Evolutionary conservation across 306 rosid species (phyloP).

Genomic region (Citrullus mucosospermus): DNA sequence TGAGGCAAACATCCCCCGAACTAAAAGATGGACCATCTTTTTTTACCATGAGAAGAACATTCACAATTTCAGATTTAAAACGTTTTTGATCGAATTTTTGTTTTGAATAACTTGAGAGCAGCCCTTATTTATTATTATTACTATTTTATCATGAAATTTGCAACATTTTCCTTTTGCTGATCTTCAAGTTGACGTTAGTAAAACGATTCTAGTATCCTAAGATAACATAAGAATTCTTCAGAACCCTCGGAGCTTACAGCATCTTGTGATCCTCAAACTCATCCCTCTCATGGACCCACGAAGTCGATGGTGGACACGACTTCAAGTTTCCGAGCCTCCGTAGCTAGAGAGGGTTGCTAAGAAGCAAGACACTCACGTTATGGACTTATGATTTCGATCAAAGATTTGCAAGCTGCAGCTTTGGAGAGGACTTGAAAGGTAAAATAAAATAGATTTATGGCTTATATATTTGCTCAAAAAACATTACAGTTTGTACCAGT

Average conservation of each 20-base stretch:
- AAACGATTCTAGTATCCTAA: background rate
- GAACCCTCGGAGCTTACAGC: background rate
- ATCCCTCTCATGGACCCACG: background rate
- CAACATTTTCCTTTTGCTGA: background rate
- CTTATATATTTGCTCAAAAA: background rate
- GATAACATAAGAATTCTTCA: background rate
- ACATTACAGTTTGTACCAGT: slow-evolving; percentile 1
- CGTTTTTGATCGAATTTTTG: background rate
- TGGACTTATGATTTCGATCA: background rate
- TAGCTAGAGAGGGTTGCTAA: background rate
- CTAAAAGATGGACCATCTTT: background rate
- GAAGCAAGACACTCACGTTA: background rate
- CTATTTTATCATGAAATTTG: background rate
- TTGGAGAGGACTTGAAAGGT: background rate
- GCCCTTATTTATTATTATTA: background rate
- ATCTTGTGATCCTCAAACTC: background rate
- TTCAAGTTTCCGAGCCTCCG: background rate
- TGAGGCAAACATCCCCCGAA: too few relatives aligned
- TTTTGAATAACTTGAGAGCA: background rate
- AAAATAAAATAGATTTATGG: background rate
- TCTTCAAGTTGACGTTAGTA: background rate
- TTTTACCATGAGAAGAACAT: background rate
- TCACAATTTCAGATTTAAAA: background rate
- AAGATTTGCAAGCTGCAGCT: background rate
- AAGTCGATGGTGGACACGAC: background rate